Percentiles rank a stretch among this genome's conserved stretches.
phyloP scores from a whole-genome alignment of 2,329 filamentous ascomycete genomes.

The Pseudofabraea citricarpa region DNA sequence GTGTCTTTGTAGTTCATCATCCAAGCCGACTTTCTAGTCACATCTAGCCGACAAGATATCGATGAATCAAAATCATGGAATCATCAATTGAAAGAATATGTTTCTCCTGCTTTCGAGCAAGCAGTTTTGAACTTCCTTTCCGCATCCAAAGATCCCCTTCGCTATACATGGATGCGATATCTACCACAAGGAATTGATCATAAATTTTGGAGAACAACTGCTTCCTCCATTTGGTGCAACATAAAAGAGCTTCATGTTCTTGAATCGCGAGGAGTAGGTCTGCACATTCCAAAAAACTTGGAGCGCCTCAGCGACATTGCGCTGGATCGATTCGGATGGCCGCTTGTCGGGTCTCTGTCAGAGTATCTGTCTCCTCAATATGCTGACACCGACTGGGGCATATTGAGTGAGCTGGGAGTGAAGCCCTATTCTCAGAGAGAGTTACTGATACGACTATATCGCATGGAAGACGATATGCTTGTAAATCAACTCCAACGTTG shows the following conservation, averaged over 20 bases:
- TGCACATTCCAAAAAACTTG: background rate
- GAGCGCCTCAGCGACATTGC: background rate
- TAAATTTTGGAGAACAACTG: background rate
- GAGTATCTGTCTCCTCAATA: background rate
- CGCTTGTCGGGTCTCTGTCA: background rate
- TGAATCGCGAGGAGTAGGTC: background rate
- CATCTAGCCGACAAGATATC: slow-evolving; percentile 39
- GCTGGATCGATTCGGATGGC: background rate
- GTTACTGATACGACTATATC: background rate
- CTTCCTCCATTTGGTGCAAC: background rate
- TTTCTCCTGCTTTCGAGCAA: slow-evolving; percentile 30
- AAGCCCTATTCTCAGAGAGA: background rate
- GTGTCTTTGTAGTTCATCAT: slow-evolving; percentile 36
- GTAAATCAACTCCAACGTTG: background rate
- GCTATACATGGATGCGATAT: slow-evolving; percentile 41
- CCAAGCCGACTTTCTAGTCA: slow-evolving; percentile 44
- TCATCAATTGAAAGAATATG: slow-evolving; percentile 33
- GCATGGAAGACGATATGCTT: background rate
- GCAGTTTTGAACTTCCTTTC: slow-evolving; percentile 19
- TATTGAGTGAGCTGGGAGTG: background rate
- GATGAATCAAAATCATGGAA: slow-evolving; percentile 27
- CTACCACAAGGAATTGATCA: slow-evolving; percentile 28
- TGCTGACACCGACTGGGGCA: background rate
- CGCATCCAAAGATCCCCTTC: slow-evolving; percentile 32
- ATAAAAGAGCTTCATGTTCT: background rate